Conservation (phyloP, 1,284 basidiomycete species). For the Vanrija pseudolonga region DNA sequence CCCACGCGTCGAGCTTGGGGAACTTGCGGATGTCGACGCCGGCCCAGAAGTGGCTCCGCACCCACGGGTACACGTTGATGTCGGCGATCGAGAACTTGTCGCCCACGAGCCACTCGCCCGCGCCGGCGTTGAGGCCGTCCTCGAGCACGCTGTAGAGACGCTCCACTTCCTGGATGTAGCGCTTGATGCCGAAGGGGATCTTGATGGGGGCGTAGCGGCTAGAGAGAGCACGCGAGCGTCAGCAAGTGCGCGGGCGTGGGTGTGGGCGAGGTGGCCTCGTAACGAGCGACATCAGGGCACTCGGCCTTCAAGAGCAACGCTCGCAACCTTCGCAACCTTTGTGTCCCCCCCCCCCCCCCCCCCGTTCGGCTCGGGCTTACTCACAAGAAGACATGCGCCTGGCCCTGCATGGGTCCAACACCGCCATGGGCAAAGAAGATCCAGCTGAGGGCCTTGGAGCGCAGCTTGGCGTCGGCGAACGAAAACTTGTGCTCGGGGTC, state of each 20-base stretch:
- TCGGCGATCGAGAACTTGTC: conserved; percentile 61
- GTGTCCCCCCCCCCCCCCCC: no score
- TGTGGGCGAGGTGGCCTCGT: no score
- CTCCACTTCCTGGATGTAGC: conserved; percentile 71
- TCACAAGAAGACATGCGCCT: conserved; percentile 49
- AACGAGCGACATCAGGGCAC: no score
- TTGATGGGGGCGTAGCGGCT: conserved; percentile 49
- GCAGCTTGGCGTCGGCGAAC: conserved; percentile 53
- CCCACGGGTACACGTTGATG: conserved; percentile 53
- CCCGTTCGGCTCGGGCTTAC: conserved; percentile 3
- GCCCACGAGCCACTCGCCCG: conserved; percentile 61
- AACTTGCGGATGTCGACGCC: conserved; percentile 58
- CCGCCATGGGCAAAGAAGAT: conserved; percentile 63
- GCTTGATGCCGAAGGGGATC: conserved; percentile 53
- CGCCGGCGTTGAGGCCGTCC: conserved; percentile 56
- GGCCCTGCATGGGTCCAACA: conserved; percentile 54
- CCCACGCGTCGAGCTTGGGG: conserved; percentile 59
- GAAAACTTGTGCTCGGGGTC: conserved; percentile 56
- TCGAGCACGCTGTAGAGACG: conserved; percentile 73
- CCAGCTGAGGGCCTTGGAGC: conserved; percentile 67
- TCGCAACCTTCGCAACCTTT: no score
- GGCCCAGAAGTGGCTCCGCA: conserved; percentile 52
- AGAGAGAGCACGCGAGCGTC: neutral
- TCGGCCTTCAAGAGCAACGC: no score
- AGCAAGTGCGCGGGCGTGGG: neutral